Base-by-base conservation (phyloP, 495 filamentous ascomycete genomes). In the Penicillium soppii region DNA sequence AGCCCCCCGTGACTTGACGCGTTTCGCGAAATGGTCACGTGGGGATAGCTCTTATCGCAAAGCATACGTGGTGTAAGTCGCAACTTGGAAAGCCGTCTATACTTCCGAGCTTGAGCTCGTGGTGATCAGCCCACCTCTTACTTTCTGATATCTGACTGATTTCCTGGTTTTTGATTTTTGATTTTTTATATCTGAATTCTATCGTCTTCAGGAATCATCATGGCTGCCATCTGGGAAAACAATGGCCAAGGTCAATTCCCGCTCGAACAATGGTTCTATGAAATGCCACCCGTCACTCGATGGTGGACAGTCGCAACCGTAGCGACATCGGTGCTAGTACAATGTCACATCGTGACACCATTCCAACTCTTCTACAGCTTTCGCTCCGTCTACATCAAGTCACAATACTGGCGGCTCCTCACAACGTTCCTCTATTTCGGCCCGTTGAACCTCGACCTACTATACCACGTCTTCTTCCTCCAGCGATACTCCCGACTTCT, bases 381-480 rank as follows among this genome's bases (percentile, higher is more conserved):
- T 65, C 84, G 88, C 27, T 84, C 90, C 10, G 94, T 97, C 46
- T 98, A 95, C 64, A 68, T 84, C 47, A 95, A 95, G 71, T 84
- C 83, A 39, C 91, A 97, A 89, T 97, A 96, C 71, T 97, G 95
- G 95, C 90, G 94, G 21, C 76, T 98, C 2, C 53, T 97, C 15
- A 91, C 92, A 10, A 95, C 95, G 3, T 98, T 98, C 71, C 82
- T 96, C 55, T 98, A 97, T 74, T 97, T 97, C 67, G 95, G 95
- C 17, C 91, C 91, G 9, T 82, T 98, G 43, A 91, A 85, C 35
- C 84, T 98, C 58, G 94, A 98, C 70, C 85, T 98, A 20, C 81
- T 97, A 61, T 97, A 97, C 81, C 95, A 98, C 65, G 88, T 98
- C 71, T 98, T 97, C 80, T 98, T 98, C 78, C 83, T 97, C 37